phyloP scores from a whole-genome alignment of 1,139 yeast genomes.

The Blastobotrys malaysiensis region DNA sequence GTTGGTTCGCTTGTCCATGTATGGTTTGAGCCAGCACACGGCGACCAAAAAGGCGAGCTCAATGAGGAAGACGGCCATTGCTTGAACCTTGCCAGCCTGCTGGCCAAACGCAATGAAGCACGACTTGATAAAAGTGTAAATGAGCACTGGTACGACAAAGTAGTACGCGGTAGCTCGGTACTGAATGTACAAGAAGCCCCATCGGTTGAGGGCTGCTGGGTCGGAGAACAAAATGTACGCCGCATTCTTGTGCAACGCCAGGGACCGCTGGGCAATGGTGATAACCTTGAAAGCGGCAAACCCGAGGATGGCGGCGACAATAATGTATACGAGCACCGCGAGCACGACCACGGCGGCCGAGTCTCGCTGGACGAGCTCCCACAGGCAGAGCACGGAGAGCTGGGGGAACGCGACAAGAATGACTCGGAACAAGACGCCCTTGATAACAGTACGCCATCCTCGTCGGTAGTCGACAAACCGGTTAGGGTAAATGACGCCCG shows the following conservation, averaged over 20 bases:
- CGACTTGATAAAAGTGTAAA: constrained; percentile 67
- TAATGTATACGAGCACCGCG: constrained; percentile 61
- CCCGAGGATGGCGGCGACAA: constrained; percentile 53
- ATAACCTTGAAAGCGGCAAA: constrained; percentile 75
- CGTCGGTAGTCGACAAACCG: constrained; percentile 73
- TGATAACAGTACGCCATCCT: constrained; percentile 74
- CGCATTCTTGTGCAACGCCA: constrained; percentile 74
- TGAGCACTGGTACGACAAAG: constrained; percentile 62
- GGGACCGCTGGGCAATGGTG: constrained; percentile 65
- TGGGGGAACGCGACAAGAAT: constrained; percentile 83
- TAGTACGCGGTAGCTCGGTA: constrained; percentile 83
- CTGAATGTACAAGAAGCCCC: constrained; percentile 90
- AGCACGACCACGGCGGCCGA: constrained; percentile 78
- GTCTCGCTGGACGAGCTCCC: constrained; percentile 83
- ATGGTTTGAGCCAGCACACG: constrained; percentile 73
- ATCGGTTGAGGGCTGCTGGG: constrained; percentile 69
- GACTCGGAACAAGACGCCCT: constrained; percentile 83
- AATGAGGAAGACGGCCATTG: constrained; percentile 66
- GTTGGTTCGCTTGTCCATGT: constrained; percentile 91
- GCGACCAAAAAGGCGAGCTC: constrained; percentile 65
- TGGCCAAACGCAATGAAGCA: constrained; percentile 85
- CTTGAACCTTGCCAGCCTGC: constrained; percentile 70
- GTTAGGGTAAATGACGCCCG: constrained; percentile 51
- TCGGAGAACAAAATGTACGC: constrained; percentile 90
- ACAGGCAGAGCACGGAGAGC: constrained; percentile 69